Conservation (phyloP, 306 rosid species). For the Elaeagnus macrophylla region DNA sequence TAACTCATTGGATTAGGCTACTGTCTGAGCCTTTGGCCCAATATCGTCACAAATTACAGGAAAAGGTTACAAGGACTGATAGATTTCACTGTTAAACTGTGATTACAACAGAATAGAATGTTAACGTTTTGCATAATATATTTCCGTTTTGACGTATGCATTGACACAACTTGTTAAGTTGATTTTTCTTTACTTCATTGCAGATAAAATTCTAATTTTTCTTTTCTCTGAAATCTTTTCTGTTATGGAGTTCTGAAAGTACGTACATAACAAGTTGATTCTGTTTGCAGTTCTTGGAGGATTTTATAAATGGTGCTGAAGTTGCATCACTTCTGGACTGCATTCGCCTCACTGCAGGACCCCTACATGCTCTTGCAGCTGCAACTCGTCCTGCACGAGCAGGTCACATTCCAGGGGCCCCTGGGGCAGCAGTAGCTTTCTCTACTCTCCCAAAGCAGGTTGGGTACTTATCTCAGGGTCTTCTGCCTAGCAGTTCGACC, state of each 20-base stretch:
- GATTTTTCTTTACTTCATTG: too few species aligned
- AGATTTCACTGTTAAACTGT: not conserved
- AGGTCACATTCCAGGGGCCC: constrained; percentile 76
- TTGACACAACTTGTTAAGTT: too few species aligned
- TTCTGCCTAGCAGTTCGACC: constrained; percentile 46
- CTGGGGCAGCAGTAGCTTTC: constrained; percentile 50
- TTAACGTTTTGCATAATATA: too few species aligned
- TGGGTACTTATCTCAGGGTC: constrained; percentile 57
- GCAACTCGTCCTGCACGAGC: constrained; percentile 99
- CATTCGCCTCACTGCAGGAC: constrained; percentile 98
- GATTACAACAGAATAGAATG: too few species aligned
- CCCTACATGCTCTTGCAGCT: constrained; percentile 92
- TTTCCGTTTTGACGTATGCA: too few species aligned
- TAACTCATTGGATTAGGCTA: not conserved
- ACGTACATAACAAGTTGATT: constrained; percentile 12
- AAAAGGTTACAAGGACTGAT: not conserved
- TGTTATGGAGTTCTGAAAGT: not conserved
- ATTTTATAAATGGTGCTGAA: constrained; percentile 97
- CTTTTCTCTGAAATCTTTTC: not conserved
- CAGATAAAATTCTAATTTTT: too few species aligned
- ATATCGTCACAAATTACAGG: not conserved
- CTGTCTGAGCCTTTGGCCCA: not conserved
- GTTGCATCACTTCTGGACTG: constrained; percentile 94
- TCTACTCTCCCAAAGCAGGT: constrained; percentile 73
- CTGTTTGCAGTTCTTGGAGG: constrained; percentile 81